Evolutionary conservation across 1,139 yeast genomes (phyloP), one percentile per base, ranked within the genome.

Genomic region (Sugiyamaella xylanicola): DNA sequence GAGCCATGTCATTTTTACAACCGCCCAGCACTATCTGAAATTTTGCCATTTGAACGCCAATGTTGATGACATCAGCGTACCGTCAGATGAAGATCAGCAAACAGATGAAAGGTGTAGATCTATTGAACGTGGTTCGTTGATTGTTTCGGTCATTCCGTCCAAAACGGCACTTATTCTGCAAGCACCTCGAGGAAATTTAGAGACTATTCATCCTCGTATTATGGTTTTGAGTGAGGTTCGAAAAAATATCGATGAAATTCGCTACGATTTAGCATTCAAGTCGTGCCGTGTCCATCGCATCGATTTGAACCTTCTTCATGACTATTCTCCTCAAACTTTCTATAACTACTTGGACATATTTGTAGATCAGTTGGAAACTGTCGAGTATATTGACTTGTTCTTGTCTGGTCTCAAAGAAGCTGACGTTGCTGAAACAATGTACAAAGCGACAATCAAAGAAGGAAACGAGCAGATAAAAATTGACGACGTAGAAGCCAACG

Each of bases 161-260:
- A 87, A 83, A 57, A 85, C 91, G 56, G 82, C 95, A 0, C 91
- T 95, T 16, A 84, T 89, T 1, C 76, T 95, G 54, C 97, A 95
- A 71, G 97, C 97, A 2, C 96, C 96, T 57, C 81, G 99, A 70
- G 99, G 99, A 59, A 95, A 95, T 65, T 75, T 93, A 62, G 99
- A 95, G 71, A 91, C 98, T 0, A 87, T 95, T 32, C 86, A 84
- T 66, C 99, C 99, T 9, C 80, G 99, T 70, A 87, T 93, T 48
- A 84, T 93, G 87, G 96, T 93, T 13, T 76, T 95, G 50, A 80
- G 90, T 11, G 95, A 87, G 17, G 95, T 95, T 16, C 80, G 99
- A 63, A 77, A 80, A 49, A 79, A 80, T 64, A 89, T 95, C 59
- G 76, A 78, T 39, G 73, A 74, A 0, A 75, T 74, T 59, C 74